Evolutionary conservation across 2,329 filamentous ascomycete genomes (phyloP), one percentile per base, ranked within the genome.

Genomic region (Epichloe scottii): DNA sequence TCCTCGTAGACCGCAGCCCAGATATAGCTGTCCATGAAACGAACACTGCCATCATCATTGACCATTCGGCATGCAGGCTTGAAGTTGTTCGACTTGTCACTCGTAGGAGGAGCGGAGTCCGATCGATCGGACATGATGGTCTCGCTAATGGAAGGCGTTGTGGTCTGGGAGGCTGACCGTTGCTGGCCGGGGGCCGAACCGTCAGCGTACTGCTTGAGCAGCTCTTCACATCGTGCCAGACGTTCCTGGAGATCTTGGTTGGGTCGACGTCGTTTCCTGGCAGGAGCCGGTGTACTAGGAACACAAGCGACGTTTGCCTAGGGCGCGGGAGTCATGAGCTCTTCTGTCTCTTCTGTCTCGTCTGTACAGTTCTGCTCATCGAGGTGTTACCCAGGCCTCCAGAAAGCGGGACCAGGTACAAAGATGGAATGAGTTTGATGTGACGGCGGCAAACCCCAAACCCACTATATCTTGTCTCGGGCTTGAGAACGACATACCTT

Each of bases 161-260:
- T 40, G 19, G 49, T 52, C 43, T 45, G 51, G 6, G 44, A 49
- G 17, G 59, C 56, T 6, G 56, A 57, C 3, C 52, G 51, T 33
- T 57, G 51, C 48, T 54, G 49, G 35, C 58, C 51, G 15, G 66
- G 59, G 11, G 57, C 58, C 23, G 65, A 59, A n/a, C 63, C 66
- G 53, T 61, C 63, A 5, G 76, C 76, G 63, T 81, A 81, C 53
- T 77, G 74, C 56, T 78, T 79, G 21, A 81, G 63, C 39, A 81
- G 64, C 55, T 78, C 75, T 57, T 82, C 78, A 55, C 78, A 81
- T 51, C 77, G 69, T 4, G 77, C 76, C 37, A 82, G 68, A 39
- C 78, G 72, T 62, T 82, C 78, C 58, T 81, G 78, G 12, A 82
- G 70, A 57, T 81, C 78, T 58, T 81, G 78, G 49, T 81, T 81